Conservation (phyloP, 208 protist genomes). For the Trypanosoma congolense region DNA sequence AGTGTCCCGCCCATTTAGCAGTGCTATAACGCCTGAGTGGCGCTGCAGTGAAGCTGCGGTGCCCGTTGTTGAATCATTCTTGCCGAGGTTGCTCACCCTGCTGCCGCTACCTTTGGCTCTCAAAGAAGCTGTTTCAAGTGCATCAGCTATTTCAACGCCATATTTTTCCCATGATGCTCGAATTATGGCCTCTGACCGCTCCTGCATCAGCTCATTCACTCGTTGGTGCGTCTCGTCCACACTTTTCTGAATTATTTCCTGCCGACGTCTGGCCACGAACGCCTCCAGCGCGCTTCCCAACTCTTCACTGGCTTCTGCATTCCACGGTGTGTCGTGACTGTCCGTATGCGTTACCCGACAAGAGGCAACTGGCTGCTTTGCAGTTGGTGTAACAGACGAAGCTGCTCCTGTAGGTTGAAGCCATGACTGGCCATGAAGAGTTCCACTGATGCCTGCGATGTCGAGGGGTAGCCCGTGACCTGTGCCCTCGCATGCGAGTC, state of each 20-base stretch:
- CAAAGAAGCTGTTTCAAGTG: conserved; percentile 48
- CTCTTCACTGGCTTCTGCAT: conserved; percentile 10
- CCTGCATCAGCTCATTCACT: conserved; percentile 46
- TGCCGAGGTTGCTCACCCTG: conserved; percentile 3
- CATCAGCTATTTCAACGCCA: conserved; percentile 59
- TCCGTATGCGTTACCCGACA: conserved; percentile 19
- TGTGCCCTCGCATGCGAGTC: conserved; percentile 15
- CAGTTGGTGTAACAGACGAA: conserved; percentile 76
- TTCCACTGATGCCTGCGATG: conserved; percentile 66
- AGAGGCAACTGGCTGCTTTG: conserved; percentile 47
- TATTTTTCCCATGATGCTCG: conserved; percentile 56
- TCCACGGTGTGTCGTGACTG: conserved; percentile 9
- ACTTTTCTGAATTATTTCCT: conserved; percentile 46
- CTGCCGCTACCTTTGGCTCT: neutral
- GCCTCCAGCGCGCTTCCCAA: conserved; percentile 43
- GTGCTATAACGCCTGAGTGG: conserved; percentile 16
- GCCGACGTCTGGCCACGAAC: conserved; percentile 50
- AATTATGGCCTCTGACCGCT: conserved; percentile 50
- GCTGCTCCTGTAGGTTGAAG: conserved; percentile 79
- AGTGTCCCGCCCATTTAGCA: conserved; percentile 36
- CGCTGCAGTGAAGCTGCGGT: neutral
- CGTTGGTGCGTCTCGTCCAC: conserved; percentile 57
- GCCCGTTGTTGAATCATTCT: neutral
- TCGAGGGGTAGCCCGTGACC: neutral
- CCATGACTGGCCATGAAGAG: conserved; percentile 81